Conservation (phyloP, 2,329 filamentous ascomycete genomes). For the Plenodomus tracheiphilus region DNA sequence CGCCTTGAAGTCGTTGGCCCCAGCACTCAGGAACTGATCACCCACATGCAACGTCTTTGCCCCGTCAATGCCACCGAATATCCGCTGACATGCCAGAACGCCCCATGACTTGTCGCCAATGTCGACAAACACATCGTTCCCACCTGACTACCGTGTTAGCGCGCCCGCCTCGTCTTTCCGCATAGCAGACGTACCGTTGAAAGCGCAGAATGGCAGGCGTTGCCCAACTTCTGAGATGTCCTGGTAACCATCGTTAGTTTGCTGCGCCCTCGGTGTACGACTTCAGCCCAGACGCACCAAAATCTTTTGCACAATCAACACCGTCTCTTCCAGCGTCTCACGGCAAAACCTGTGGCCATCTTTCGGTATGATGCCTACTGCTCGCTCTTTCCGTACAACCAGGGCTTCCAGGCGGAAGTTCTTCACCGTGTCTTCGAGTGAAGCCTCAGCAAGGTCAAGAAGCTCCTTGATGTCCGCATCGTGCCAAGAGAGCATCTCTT, state of each 20-base stretch:
- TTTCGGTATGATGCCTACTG: slow-evolving; percentile 58
- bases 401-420: slow-evolving; percentile 78
- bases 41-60: slow-evolving; percentile 90
- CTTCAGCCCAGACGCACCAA: slow-evolving; percentile 56
- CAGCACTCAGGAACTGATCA: slow-evolving; percentile 89
- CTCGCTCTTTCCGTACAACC: slow-evolving; percentile 83
- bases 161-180: background rate
- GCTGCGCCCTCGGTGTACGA: background rate
- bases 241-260: slow-evolving; percentile 26
- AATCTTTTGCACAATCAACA: slow-evolving; percentile 90
- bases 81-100: slow-evolving; percentile 87
- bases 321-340: slow-evolving; percentile 93
- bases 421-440: slow-evolving; percentile 77
- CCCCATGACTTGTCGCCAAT: slow-evolving; percentile 98
- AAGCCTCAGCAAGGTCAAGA: slow-evolving; percentile 86
- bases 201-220: slow-evolving; percentile 87
- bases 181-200: slow-evolving; percentile 66
- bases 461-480: slow-evolving; percentile 76
- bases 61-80: slow-evolving; percentile 76
- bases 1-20: slow-evolving; percentile 95
- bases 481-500: slow-evolving; percentile 77
- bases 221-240: slow-evolving; percentile 74
- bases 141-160: slow-evolving; percentile 56
- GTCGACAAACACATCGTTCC: slow-evolving; percentile 96
- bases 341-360: slow-evolving; percentile 71